Evolutionary conservation across 805 yeast species (phyloP).

Genomic region (Ogataea haglerorum): DNA sequence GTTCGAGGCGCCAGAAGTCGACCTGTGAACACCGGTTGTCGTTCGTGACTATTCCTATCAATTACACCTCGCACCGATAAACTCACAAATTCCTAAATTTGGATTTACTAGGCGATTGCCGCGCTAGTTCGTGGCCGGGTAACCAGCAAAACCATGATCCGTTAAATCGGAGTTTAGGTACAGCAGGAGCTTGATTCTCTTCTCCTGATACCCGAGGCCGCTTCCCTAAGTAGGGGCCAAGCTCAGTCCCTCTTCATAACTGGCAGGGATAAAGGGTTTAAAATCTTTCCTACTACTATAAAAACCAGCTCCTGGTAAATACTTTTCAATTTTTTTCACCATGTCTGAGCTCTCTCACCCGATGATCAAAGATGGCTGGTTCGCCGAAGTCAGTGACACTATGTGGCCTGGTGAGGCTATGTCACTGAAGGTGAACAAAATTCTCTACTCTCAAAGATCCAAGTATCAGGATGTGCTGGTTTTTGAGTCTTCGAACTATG

Average conservation of each 20-base stretch:
- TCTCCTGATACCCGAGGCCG: too few species aligned
- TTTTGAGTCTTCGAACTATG: conserved; percentile 89
- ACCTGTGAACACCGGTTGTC: not conserved
- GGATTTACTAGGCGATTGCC: conserved; percentile 12
- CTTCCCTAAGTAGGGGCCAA: too few species aligned
- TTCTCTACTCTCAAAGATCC: conserved; percentile 80
- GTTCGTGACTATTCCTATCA: not conserved
- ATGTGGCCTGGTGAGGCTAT: conserved; percentile 99
- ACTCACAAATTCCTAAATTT: conserved; percentile 1
- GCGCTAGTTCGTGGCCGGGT: conserved; percentile 12
- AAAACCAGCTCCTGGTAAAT: not conserved
- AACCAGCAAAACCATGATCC: not conserved
- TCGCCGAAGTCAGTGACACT: conserved; percentile 89
- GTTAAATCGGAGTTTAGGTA: not conserved
- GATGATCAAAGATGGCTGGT: conserved; percentile 84
- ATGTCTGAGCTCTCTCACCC: conserved; percentile 48
- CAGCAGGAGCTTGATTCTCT: too few species aligned
- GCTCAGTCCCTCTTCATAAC: too few species aligned
- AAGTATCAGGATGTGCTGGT: conserved; percentile 91
- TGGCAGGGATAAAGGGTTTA: too few species aligned
- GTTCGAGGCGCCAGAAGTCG: not conserved
- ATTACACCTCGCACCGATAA: conserved; percentile 10
- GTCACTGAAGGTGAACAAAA: conserved; percentile 82
- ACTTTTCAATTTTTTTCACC: conserved; percentile 4
- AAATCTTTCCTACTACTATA: not conserved